Evolutionary conservation across 1,284 basidiomycete genomes (phyloP), one percentile per base, ranked within the genome.

Genomic region (Heterobasidion occidentale): DNA sequence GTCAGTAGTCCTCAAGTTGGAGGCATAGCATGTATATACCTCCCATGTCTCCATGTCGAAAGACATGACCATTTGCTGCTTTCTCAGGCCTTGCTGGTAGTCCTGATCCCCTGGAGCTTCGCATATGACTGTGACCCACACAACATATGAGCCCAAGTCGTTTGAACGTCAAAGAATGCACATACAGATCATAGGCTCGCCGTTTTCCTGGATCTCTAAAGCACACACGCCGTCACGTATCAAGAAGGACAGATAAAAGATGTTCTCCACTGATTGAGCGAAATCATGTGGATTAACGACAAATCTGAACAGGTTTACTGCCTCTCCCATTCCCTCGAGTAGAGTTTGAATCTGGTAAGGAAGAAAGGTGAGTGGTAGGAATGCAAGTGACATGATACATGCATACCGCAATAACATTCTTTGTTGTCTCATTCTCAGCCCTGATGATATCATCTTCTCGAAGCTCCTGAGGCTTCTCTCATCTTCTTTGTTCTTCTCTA

Each of bases 161-260:
- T 20, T 49, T 52, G 33, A 5, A 17, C 17, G 27, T 9, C 54
- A 14, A 51, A 42, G 33, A 15, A 52, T 38, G 34, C 14, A 70
- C 82, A 62, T 65, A 94, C 92, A 86, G 44, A 94, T 80, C 7
- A 86, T 71, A 3, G 88, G 88, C 63, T 91, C 88, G 1, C 84
- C 86, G 0, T 86, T 73, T 4, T 83, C 74, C 49, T 76, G 71
- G 1, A 79, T 79, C 62, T 88, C 82, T 48, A 92, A 74, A 6
- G 85, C 83, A 51, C 86, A 91, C 65, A 83, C 84, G 12, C 88
- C 90, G 63, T 96, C 92, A 49, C 90, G 79, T 52, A 97, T 88
- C 54, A 95, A 76, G 71, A 97, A 97, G 0, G 93, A 94, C 1
- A 96, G 77, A 64, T 96, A 92, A 68, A 97, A 97, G 19, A 96